Conservation (phyloP, 345 rosid species). For the Jatropha curcas region DNA sequence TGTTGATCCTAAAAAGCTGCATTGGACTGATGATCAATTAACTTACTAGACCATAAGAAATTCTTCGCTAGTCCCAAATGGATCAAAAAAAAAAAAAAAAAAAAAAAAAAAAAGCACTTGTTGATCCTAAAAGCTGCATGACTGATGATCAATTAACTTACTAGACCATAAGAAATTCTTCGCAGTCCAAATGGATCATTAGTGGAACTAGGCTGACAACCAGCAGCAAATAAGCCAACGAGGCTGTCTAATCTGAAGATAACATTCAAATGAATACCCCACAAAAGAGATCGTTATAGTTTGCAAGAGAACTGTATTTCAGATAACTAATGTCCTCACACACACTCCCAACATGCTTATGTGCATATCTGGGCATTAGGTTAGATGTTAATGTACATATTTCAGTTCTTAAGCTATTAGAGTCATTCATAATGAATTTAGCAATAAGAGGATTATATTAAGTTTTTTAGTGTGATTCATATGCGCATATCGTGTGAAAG, state of each 20-base stretch:
- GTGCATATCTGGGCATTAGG: neutral
- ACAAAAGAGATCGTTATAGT: slow-evolving; percentile 5
- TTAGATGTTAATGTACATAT: neutral
- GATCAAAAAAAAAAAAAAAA: too few species aligned
- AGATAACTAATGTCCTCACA: neutral
- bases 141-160: slow-evolving; percentile 43
- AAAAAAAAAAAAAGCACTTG: too few species aligned
- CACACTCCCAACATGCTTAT: neutral
- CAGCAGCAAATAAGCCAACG: slow-evolving; percentile 94
- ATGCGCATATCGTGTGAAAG: too few species aligned
- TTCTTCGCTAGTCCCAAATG: slow-evolving; percentile 93
- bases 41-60: slow-evolving; percentile 92
- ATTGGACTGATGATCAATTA: slow-evolving; percentile 16
- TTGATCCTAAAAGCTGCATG: neutral
- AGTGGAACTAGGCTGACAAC: slow-evolving; percentile 94
- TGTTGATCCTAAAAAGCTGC: neutral
- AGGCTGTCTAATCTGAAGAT: slow-evolving; percentile 84
- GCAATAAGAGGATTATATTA: too few species aligned
- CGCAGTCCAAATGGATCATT: slow-evolving; percentile 93
- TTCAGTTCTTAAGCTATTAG: neutral
- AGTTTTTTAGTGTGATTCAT: too few species aligned
- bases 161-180: slow-evolving; percentile 93
- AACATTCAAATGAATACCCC: slow-evolving; percentile 15
- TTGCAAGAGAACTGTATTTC: neutral
- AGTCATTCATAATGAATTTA: neutral